Percentiles rank a stretch among this genome's conserved stretches.
These are phyloP conservation scores for Flaveria sonorensis DNA, from an alignment of 129 eudicot genomes.

Conservation along the genomic window DNA sequence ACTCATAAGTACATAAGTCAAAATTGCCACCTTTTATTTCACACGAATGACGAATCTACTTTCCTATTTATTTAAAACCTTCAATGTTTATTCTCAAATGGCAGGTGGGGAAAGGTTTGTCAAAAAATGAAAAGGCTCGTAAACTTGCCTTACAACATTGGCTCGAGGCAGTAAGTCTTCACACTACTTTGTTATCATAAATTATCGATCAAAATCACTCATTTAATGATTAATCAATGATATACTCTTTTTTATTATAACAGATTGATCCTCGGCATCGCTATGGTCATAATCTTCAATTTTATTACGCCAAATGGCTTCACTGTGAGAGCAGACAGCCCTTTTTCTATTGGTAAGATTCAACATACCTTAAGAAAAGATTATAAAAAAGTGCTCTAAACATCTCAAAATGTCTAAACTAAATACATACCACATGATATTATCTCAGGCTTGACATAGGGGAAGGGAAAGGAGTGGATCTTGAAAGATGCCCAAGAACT, in stretches of 20 bases:
- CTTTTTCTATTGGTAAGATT: conserved; percentile 84
- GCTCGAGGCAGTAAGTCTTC: conserved; percentile 91
- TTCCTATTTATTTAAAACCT: neutral
- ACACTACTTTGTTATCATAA: neutral
- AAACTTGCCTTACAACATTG: conserved; percentile 93
- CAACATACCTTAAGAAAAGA: neutral
- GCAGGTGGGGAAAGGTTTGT: conserved; percentile 91
- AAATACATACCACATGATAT: neutral
- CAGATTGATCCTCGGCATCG: conserved; percentile 97
- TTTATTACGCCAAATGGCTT: conserved; percentile 78
- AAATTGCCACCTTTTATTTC: neutral
- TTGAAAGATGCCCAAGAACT: conserved; percentile 70
- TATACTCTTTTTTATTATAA: conserved; percentile 12
- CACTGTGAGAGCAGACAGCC: conserved; percentile 78
- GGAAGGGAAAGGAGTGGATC: conserved; percentile 75
- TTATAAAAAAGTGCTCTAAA: neutral
- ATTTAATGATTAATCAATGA: neutral
- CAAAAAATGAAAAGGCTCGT: conserved; percentile 80
- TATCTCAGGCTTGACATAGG: conserved; percentile 89
- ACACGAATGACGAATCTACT: neutral
- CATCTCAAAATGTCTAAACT: conserved; percentile 13
- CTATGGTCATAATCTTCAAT: conserved; percentile 92
- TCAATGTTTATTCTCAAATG: conserved; percentile 10
- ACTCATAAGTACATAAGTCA: neutral
- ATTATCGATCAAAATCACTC: neutral